Percentiles rank a stretch among this genome's conserved stretches.
Evolutionary conservation across 352 stramenopile species (phyloP).

Genomic region (Pythium vanterpoolii): DNA sequence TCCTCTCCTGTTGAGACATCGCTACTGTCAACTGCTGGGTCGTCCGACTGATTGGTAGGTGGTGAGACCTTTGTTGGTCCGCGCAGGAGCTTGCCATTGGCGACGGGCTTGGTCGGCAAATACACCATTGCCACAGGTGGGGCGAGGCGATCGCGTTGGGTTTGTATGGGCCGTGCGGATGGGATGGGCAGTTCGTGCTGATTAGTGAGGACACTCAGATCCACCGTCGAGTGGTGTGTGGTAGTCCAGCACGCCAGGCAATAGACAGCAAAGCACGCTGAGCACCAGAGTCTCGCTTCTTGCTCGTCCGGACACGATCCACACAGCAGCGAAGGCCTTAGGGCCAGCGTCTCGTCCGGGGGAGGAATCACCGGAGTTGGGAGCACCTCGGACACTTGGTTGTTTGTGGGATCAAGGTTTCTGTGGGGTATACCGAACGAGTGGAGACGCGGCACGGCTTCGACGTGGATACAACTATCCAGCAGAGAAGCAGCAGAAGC

Average conservation of each 20-base stretch:
- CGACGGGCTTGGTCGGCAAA: conserved; percentile 44
- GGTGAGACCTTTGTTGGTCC: background rate
- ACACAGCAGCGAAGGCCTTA: conserved; percentile 35
- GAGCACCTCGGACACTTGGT: conserved; percentile 2
- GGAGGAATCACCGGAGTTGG: background rate
- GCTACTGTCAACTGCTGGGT: background rate
- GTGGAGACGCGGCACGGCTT: background rate
- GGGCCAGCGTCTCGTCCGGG: background rate
- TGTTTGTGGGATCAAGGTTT: background rate
- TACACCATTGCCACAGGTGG: conserved; percentile 54
- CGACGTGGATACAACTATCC: conserved; percentile 23
- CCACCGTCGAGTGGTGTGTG: conserved; percentile 43
- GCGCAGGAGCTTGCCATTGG: conserved; percentile 25
- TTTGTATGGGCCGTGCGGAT: conserved; percentile 30
- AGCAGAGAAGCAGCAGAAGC: conserved; percentile 4
- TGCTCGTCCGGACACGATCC: conserved; percentile 27
- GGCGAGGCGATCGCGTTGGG: conserved; percentile 11
- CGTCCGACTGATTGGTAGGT: conserved; percentile 12
- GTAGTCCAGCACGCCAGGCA: conserved; percentile 51
- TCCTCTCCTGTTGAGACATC: background rate
- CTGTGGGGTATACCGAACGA: background rate
- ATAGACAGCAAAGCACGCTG: conserved; percentile 56
- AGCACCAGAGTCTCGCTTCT: conserved; percentile 54
- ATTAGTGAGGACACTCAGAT: conserved; percentile 23
- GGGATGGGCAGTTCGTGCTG: conserved; percentile 7